A percentile compares a stretch with the other conserved stretches of the same genome.
These are phyloP conservation scores for Arachis monticola DNA, from an alignment of 331 rosid genomes.

Conservation along the genomic window DNA sequence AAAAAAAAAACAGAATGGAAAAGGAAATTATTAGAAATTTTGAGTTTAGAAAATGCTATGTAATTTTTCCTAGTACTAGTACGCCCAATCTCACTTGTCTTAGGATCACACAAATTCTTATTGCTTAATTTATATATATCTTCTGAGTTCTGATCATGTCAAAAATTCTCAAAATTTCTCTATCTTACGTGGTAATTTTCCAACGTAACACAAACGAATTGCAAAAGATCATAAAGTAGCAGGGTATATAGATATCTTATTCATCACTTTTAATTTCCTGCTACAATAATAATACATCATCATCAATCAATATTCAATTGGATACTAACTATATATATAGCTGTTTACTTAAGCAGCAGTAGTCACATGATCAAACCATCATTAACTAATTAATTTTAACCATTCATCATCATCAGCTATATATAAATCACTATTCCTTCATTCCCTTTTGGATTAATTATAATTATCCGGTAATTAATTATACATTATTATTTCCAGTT, in stretches of 20 bases:
- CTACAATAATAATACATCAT: too few relatives aligned
- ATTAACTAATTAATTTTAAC: background rate
- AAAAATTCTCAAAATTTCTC: too few relatives aligned
- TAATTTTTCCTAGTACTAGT: background rate
- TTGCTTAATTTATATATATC: background rate
- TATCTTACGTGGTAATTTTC: too few relatives aligned
- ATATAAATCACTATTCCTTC: background rate
- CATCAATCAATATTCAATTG: too few relatives aligned
- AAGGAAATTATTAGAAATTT: slow-evolving; percentile 28
- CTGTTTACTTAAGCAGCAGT: background rate
- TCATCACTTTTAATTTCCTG: too few relatives aligned
- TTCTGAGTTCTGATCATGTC: too few relatives aligned
- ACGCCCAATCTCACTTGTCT: slow-evolving; percentile 2
- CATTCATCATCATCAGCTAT: background rate
- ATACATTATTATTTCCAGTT: slow-evolving; percentile 34
- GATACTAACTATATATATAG: too few relatives aligned
- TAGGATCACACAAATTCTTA: slow-evolving; percentile 2
- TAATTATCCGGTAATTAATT: slow-evolving; percentile 1
- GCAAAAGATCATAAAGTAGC: too few relatives aligned
- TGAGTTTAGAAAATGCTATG: slow-evolving; percentile 31
- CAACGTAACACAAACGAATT: too few relatives aligned
- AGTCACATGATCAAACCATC: background rate
- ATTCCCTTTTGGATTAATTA: background rate
- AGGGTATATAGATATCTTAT: too few relatives aligned
- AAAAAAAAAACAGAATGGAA: slow-evolving; percentile 54